Percentiles rank a stretch among this genome's conserved stretches.
Conservation (phyloP, 176 grass and related monocot genomes). For the Cenchrus purpureus region DNA sequence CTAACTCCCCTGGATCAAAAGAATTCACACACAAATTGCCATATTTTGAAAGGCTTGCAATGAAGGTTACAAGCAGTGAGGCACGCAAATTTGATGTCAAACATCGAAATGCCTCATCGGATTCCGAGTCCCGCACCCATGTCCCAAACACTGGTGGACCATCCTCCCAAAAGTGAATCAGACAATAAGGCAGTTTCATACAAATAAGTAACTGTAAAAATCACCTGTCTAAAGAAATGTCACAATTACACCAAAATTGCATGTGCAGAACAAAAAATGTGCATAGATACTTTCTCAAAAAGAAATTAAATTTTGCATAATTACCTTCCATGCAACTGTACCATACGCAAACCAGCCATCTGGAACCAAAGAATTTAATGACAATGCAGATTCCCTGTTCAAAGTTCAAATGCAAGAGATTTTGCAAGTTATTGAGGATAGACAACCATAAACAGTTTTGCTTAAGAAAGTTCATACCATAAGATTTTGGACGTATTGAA, state of each 20-base stretch:
- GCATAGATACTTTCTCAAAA: neutral
- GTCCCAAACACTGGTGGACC: neutral
- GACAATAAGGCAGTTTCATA: neutral
- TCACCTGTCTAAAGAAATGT: neutral
- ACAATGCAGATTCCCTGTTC: constrained; percentile 88
- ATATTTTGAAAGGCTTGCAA: too few relatives aligned
- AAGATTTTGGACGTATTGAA: constrained; percentile 76
- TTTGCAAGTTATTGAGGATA: neutral
- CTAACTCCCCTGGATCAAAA: too few relatives aligned
- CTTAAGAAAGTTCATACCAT: constrained; percentile 58
- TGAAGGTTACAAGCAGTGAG: too few relatives aligned
- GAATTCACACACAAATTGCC: too few relatives aligned
- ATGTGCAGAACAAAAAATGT: neutral
- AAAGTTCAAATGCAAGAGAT: constrained; percentile 27
- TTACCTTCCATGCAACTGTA: constrained; percentile 88
- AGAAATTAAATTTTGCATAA: constrained; percentile 1
- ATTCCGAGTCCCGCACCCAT: too few relatives aligned
- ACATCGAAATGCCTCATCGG: too few relatives aligned
- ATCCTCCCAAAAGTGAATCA: constrained; percentile 4
- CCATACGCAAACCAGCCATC: constrained; percentile 99
- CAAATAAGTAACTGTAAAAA: constrained; percentile 9
- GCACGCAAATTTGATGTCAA: too few relatives aligned
- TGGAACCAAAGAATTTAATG: constrained; percentile 87
- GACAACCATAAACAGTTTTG: constrained; percentile 30
- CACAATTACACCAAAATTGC: neutral